Evolutionary conservation across 1,139 yeast genomes (phyloP), one percentile per base, ranked within the genome.

Genomic region (Hemisphaericaspora subhashii): DNA sequence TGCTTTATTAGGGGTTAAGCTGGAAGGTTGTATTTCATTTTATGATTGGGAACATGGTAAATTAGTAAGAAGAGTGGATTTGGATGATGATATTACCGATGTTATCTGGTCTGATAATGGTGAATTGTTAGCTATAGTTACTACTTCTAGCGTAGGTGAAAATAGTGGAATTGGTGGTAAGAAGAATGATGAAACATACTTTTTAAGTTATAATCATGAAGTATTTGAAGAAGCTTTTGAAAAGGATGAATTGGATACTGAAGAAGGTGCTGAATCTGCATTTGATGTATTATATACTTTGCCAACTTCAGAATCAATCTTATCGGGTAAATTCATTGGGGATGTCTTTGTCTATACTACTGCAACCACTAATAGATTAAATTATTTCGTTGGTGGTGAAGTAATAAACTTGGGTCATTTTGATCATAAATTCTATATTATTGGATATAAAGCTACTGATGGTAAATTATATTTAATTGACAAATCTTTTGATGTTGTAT

Each of bases 81-180:
- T 90, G 42, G 77, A 72, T 34, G 77, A 71, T 44, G 90, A 83
- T 47, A 86, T 88, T 12, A 77, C 72, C 40, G 90, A 86, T 54
- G 84, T 92, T 28, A 72, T 83, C 43, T 92, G 99, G 99, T 83
- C 96, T 24, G 96, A 87, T 47, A 84, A 86, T 50, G 98, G 98
- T 40, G 96, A 87, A 55, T 74, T 90, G 44, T 83, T 92, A 31
- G 80, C 94, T 48, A 79, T 92, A 35, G 66, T 85, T 33, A 79
- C 95, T 29, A 74, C 81, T 11, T 55, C 67, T 5, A 53, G 57
- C 37, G 50, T 54, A 31, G 58, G 59, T 25, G 63, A 55, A 18
- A 42, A 46, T 27, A 39, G 51, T 18, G 46, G 54, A 22, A 43
- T 54, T 11, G 57, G 58, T 16, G 46, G 50, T 10, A 67, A 66